Conservation (phyloP, 257 asterid genomes). For the Thymus quinquecostatus region DNA sequence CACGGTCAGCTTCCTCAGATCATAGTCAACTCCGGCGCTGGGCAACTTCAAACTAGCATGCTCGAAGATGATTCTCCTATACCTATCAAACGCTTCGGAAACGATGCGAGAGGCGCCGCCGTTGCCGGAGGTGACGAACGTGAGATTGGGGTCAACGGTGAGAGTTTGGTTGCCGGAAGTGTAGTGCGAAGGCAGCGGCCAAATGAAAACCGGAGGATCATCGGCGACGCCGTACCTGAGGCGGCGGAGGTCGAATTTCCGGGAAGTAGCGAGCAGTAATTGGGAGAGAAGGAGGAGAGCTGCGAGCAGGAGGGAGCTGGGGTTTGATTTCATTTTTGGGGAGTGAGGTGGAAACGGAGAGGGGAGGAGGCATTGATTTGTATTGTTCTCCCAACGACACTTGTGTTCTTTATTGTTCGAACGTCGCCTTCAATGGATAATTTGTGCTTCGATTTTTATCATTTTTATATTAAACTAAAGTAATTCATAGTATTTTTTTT, state of each 20-base stretch:
- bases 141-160: conserved; percentile 74
- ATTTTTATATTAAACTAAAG: no score
- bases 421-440: background rate
- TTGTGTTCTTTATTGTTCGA: background rate
- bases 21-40: conserved; percentile 42
- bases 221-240: conserved; percentile 34
- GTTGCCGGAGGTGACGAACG: conserved; percentile 54
- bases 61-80: conserved; percentile 58
- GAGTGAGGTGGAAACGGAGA: background rate
- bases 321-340: conserved; percentile 34
- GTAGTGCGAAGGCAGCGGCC: conserved; percentile 83
- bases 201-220: conserved; percentile 57
- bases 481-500: no score
- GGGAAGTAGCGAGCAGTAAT: conserved; percentile 42
- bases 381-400: background rate
- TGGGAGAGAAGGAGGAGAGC: conserved; percentile 36
- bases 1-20: conserved; percentile 53
- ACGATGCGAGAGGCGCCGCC: conserved; percentile 55
- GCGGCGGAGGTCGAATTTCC: conserved; percentile 38
- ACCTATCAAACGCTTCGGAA: conserved; percentile 69
- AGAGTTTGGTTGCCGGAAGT: conserved; percentile 78
- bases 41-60: conserved; percentile 44
- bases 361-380: background rate
- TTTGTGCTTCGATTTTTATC: no score
- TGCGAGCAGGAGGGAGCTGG: conserved; percentile 31